Evolutionary conservation across 352 stramenopile species (phyloP), one percentile per base, ranked within the genome.

Genomic region (Phytophthora pinifolia): DNA sequence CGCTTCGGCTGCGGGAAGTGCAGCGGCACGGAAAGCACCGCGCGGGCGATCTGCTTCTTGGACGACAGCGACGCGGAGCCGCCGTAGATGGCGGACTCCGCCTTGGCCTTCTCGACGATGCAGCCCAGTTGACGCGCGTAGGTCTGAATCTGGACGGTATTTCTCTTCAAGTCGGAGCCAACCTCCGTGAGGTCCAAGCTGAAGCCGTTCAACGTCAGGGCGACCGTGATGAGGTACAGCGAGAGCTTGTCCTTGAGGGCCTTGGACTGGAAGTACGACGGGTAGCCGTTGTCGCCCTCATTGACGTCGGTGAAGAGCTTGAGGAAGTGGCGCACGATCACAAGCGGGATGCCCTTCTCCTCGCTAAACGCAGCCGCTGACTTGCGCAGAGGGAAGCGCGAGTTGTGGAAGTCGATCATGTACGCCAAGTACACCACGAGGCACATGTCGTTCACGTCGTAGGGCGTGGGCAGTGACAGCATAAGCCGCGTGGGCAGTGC

Each of bases 61-160:
- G 74, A 83, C 18, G 69, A 59, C 3, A 86, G 53, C 36, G 79
- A 69, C 13, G 72, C 67, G 6, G 65, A 33, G 9, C 63, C 59
- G 33, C 75, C 73, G 59, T 87, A 86, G 8, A 79, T 57, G n/a
- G 72, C 67, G 10, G 67, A 51, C 22, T 94, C 82, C 14, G 74
- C 63, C 62, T 88, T 88, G 10, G 66, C 66, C 60, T 91, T 89
- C 47, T 92, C 79, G 6, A 90, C 76, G 1, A 67, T 22, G 47
- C 81, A 92, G 22, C 84, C 84, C n/a, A 94, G 59, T 36, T 92
- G 81, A 30, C 77, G 75, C 42, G 70, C 83, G 54, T 94, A 92
- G 43, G 68, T 55, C 15, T 74, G 73, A 20, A 92, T 62, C 50
- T 76, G 70, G 8, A 72, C 29, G 1, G 71, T 22, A 9, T 71